phyloP scores from a whole-genome alignment of 2,329 filamentous ascomycete genomes.

The Apiospora kogelbergensis region DNA sequence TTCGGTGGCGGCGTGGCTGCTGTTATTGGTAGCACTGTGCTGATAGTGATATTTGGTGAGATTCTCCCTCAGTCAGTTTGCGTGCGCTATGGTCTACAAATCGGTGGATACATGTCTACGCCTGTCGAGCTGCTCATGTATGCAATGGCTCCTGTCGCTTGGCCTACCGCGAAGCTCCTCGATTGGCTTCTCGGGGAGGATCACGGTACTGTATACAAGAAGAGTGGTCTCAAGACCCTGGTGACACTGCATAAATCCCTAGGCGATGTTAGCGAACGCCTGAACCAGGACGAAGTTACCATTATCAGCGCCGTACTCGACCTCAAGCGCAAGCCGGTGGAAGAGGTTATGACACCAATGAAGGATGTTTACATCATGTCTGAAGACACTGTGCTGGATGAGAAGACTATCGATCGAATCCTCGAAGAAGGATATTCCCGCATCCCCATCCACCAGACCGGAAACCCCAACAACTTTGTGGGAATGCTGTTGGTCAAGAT shows the following conservation, averaged over 20 bases:
- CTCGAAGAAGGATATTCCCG: conserved; percentile 92
- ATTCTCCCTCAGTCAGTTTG: conserved; percentile 94
- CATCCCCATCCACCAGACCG: conserved; percentile 88
- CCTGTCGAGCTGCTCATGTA: conserved; percentile 90
- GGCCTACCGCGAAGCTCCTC: conserved; percentile 93
- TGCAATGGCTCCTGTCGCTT: conserved; percentile 83
- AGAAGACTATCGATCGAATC: conserved; percentile 91
- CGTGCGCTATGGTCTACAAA: conserved; percentile 91
- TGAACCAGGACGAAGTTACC: conserved; percentile 97
- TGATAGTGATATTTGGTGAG: conserved; percentile 98
- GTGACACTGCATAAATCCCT: conserved; percentile 93
- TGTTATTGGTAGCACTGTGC: conserved; percentile 85
- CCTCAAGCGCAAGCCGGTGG: conserved; percentile 92
- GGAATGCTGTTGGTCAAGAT: conserved; percentile 99
- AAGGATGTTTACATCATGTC: conserved; percentile 95
- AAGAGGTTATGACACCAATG: conserved; percentile 98
- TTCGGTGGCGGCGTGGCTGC: conserved; percentile 93
- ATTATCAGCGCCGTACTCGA: conserved; percentile 97
- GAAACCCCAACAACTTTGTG: conserved; percentile 84
- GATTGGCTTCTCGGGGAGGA: conserved; percentile 92
- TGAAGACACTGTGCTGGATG: conserved; percentile 90
- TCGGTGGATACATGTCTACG: conserved; percentile 90
- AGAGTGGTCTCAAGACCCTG: conserved; percentile 92
- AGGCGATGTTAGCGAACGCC: conserved; percentile 79
- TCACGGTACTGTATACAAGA: conserved; percentile 96